Base-by-base conservation (phyloP, 345 rosid species). In the Heritiera fomes region DNA sequence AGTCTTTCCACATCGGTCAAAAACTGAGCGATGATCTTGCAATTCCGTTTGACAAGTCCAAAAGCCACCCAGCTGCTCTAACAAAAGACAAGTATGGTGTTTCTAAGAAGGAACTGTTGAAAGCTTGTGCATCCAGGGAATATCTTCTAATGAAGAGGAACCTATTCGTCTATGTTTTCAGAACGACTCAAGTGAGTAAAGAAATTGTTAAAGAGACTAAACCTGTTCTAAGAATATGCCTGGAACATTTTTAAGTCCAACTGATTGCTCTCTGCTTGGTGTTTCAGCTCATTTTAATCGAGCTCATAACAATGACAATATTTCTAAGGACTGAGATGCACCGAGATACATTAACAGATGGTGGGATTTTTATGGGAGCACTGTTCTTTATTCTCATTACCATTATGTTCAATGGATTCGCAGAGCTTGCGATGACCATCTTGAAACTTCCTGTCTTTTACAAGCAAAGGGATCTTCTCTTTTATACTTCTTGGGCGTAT, bases 401-500 rank as follows among this genome's bases (percentile, higher is more conserved):
- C 8, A 85, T 86, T 40, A 87, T 93, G 91, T 94, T 91, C 80
- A 92, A 93, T 49, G 97, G 97, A 14, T 87, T 93, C 84, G 82
- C 98, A 15, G 98, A 95, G 86, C 89, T 95, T 18, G 77, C 91
- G 5, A 77, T 95, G 97, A 86, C 94, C 65, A 89, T 89, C 80
- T 70, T 88, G 85, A 91, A 93, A 52, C 91, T 93, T 75, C 95
- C 95, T 2, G 92, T 95, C 83, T 95, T 95, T 83, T 95, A 89
- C 91, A 95, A 95, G 89, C 98, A 95, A 79, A 88, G 95, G 78
- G 94, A 95, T 82, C 82, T 90, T 71, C 89, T 89, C 55, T 95
- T 93, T 83, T 95, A 83, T 81, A 97, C 98, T 70, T 34, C 97
- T 12, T 95, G 98, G 98, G 92, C 98, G 46, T 95, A 93, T 82